These are phyloP conservation scores for Elaeagnus macrophylla DNA, from an alignment of 306 rosid genomes.

Conservation along the genomic window DNA sequence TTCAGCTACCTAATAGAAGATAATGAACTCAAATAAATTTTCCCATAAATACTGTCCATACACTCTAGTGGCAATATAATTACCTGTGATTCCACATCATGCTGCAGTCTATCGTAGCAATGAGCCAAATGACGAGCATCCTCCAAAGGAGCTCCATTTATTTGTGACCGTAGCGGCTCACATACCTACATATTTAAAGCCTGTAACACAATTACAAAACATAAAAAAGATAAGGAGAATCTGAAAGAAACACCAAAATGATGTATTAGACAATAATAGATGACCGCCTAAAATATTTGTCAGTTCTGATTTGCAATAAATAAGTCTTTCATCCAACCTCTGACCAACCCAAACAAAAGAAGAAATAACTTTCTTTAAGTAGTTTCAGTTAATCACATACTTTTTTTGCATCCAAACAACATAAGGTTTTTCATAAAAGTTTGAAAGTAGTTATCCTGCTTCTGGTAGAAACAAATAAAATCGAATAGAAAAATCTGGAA, in stretches of 20 bases:
- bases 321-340: not conserved
- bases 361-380: not conserved
- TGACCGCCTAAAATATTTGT: not conserved
- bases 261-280: not conserved
- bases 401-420: not conserved
- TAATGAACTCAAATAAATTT: slow-evolving; percentile 23
- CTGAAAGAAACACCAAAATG: slow-evolving; percentile 26
- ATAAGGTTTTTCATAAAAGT: not conserved
- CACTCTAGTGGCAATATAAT: slow-evolving; percentile 19
- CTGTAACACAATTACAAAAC: slow-evolving; percentile 48
- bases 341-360: too few species aligned
- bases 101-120: slow-evolving; percentile 74
- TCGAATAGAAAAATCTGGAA: too few species aligned
- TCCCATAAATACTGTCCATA: slow-evolving; percentile 23
- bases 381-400: not conserved
- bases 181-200: slow-evolving; percentile 55
- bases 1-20: slow-evolving; percentile 67
- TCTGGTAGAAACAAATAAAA: too few species aligned
- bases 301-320: not conserved
- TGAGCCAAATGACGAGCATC: slow-evolving; percentile 91
- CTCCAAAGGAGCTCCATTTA: slow-evolving; percentile 89
- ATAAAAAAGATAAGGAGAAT: slow-evolving; percentile 18
- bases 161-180: slow-evolving; percentile 75
- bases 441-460: too few species aligned
- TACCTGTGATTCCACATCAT: slow-evolving; percentile 85